Base-by-base conservation (phyloP, 2,329 filamentous ascomycete genomes). In the Ophioceras dolichostomum region DNA sequence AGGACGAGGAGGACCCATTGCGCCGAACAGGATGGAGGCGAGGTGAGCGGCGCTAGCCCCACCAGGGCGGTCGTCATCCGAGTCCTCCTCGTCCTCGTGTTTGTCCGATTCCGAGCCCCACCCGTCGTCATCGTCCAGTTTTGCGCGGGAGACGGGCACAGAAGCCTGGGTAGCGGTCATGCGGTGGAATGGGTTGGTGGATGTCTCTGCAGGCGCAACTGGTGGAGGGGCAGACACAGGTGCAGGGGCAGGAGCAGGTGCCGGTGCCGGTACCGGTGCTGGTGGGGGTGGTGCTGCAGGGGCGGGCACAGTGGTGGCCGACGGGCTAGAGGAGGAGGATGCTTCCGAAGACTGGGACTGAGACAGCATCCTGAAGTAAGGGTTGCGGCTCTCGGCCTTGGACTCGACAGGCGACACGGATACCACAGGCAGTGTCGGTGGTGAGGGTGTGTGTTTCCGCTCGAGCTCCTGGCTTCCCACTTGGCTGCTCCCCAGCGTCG, bases 131-230 rank as follows among this genome's bases (percentile, higher is more conserved):
- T 60, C 58, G 40, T 67, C 68, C 22, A 65, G 64, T 39, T 70
- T 67, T 48, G 68, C 71, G 41, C 71, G 64, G 10, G 70, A 71
- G 34, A 68, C 49, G n/a, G 61, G 60, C 13, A 57, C 61, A n/a
- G 70, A 65, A 7, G 61, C 54, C 39, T 65, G 57, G 44, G 84
- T 72, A 48, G 82, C 75, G 5, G 82, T 76, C 54, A 94, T 76
- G 39, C 87, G 83, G 57, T 94, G 84, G 76, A 96, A 98, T 4
- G 91, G 91, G 54, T 98, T 98, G 9, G 85, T 96, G n/a, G 84
- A 88, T 18, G 73, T 69, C 33, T 79, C 70, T 24, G 72, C 60
- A 33, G 56, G 53, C 20, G 55, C n/a, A n/a, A n/a, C n/a, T n/a
- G n/a, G n/a, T n/a, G n/a, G n/a, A n/a, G n/a, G n/a, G n/a, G n/a